Percentiles rank a stretch among this genome's conserved stretches.
phyloP scores from a whole-genome alignment of 2,329 filamentous ascomycete genomes.

The Ophiosphaerella korrae region DNA sequence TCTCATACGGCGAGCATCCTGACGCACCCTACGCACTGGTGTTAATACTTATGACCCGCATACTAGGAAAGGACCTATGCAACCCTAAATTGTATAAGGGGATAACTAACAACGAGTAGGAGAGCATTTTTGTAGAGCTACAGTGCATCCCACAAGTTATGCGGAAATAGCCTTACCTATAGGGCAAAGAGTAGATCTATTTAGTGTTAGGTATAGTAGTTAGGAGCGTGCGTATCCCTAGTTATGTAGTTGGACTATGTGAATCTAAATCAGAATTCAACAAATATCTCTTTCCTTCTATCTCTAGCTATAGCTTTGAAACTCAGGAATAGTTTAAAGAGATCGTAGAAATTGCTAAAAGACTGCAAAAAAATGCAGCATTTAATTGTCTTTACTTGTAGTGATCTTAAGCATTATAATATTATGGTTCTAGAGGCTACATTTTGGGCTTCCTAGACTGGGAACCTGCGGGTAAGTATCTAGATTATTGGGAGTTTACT shows the following conservation, averaged over 20 bases:
- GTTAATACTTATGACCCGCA: conserved; percentile 43
- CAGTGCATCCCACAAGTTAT: conserved; percentile 42
- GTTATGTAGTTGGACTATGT: conserved; percentile 40
- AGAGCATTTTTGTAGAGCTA: conserved; percentile 43
- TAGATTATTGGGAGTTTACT: conserved; percentile 30
- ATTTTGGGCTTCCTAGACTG: conserved; percentile 24
- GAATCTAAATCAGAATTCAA: conserved; percentile 31
- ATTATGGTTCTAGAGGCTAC: conserved; percentile 25
- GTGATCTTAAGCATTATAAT: conserved; percentile 27
- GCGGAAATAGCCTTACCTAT: conserved; percentile 41
- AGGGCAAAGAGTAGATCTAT: conserved; percentile 26
- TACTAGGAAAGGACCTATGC: conserved; percentile 43
- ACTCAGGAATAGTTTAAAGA: conserved; percentile 32
- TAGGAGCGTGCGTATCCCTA: conserved; percentile 40
- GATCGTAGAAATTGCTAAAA: conserved; percentile 24
- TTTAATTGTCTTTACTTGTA: conserved; percentile 32
- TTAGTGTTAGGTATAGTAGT: conserved; percentile 40
- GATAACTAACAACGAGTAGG: conserved; percentile 36
- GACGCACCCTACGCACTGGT: conserved; percentile 14
- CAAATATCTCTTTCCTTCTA: conserved; percentile 33
- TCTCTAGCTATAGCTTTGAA: conserved; percentile 35
- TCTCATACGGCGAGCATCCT: conserved; percentile 23
- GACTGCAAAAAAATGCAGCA: conserved; percentile 27
- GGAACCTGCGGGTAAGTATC: conserved; percentile 30
- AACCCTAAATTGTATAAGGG: conserved; percentile 29